A percentile compares a stretch with the other conserved stretches of the same genome.
Evolutionary conservation across 306 rosid species (phyloP).

Genomic region (Casuarina glauca): DNA sequence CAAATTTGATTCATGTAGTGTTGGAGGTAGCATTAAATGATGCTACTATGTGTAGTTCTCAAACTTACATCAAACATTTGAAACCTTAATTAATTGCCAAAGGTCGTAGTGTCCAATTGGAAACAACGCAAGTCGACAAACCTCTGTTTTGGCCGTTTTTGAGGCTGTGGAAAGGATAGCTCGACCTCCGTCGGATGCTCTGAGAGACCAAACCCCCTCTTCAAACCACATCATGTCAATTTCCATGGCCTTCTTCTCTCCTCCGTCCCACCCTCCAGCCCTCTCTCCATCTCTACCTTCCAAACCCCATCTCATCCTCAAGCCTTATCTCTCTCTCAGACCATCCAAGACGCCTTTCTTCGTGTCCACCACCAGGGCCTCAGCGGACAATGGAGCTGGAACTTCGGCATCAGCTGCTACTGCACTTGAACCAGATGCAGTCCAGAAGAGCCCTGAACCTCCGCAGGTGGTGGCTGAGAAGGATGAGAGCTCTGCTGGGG

Average conservation of each 20-base stretch:
- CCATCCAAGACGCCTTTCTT: conserved; percentile 27
- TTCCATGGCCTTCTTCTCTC: conserved; percentile 77
- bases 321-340: conserved; percentile 37
- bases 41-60: too few relatives aligned
- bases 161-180: conserved; percentile 37
- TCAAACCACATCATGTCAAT: conserved; percentile 37
- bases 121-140: too few relatives aligned
- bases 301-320: conserved; percentile 39
- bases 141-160: background rate
- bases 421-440: conserved; percentile 32
- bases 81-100: too few relatives aligned
- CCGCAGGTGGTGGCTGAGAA: conserved; percentile 22
- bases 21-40: too few relatives aligned
- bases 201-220: conserved; percentile 14
- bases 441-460: conserved; percentile 32
- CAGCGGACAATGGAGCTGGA: conserved; percentile 59
- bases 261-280: conserved; percentile 50
- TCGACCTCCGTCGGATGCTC: conserved; percentile 25
- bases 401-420: conserved; percentile 38
- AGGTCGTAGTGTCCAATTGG: too few relatives aligned
- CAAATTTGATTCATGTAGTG: too few relatives aligned
- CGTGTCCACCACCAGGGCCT: conserved; percentile 39
- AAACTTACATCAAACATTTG: too few relatives aligned
- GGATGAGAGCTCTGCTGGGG: conserved; percentile 34
- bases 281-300: conserved; percentile 41